Percentiles rank a stretch among this genome's conserved stretches.
phyloP scores from a whole-genome alignment of 2,329 filamentous ascomycete genomes.

The Colletotrichum neosansevieriae region DNA sequence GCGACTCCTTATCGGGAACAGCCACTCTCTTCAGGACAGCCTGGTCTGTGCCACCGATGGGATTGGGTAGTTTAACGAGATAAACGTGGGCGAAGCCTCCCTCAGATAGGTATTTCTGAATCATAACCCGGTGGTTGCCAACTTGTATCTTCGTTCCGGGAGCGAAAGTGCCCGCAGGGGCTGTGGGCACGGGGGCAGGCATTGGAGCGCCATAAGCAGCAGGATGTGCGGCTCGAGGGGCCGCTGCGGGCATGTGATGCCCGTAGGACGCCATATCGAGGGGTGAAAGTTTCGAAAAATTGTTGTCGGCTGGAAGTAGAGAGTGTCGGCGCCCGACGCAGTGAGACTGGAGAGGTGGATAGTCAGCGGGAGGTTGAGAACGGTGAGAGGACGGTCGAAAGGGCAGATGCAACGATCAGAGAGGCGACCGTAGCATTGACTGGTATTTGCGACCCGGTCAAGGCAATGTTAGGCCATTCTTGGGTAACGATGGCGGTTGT shows the following conservation, averaged over 20 bases:
- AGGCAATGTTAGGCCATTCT: constrained; percentile 37
- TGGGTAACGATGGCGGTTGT: constrained; percentile 28
- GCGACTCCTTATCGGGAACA: constrained; percentile 92
- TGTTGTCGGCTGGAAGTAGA: constrained; percentile 7
- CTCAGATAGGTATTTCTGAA: constrained; percentile 97
- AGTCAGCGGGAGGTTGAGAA: constrained; percentile 27
- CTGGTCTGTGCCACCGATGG: constrained; percentile 81
- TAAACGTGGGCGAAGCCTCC: constrained; percentile 99
- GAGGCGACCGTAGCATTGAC: constrained; percentile 31
- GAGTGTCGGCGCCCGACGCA: constrained; percentile 19
- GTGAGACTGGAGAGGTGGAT: constrained; percentile 13
- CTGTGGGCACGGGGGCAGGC: constrained; percentile 53
- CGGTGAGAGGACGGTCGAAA: constrained; percentile 10
- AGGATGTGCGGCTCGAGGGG: constrained; percentile 48
- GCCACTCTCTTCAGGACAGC: constrained; percentile 95
- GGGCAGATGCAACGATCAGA: constrained; percentile 8
- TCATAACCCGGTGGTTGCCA: constrained; percentile 89
- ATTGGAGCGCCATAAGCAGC: constrained; percentile 59
- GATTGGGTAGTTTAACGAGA: constrained; percentile 85
- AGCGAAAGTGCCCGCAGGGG: constrained; percentile 87
- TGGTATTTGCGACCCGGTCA: constrained; percentile 32
- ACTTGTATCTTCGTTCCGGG: constrained; percentile 98
- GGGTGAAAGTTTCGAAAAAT: background rate
- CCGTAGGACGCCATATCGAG: constrained; percentile 38
- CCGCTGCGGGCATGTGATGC: constrained; percentile 38